Evolutionary conservation across 2,329 filamentous ascomycete species (phyloP).

Genomic region (Calonectria ilicicola): DNA sequence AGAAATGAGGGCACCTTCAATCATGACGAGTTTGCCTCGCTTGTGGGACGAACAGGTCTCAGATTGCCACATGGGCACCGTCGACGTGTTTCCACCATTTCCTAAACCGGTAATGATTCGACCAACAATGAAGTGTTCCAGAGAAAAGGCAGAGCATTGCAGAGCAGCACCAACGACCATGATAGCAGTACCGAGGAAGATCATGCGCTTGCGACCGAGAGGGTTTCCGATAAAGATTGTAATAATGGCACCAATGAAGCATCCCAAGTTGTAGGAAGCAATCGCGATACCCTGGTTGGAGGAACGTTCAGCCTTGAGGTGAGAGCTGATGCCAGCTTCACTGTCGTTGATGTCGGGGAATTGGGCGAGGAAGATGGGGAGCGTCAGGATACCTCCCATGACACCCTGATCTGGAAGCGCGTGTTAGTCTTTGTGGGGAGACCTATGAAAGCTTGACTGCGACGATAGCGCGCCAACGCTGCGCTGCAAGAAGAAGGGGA

Average conservation of each 20-base stretch:
- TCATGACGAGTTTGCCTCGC: conserved; percentile 71
- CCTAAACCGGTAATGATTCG: conserved; percentile 70
- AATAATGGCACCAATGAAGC: conserved; percentile 73
- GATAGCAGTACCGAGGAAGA: conserved; percentile 69
- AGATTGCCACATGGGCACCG: conserved; percentile 70
- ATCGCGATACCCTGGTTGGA: conserved; percentile 67
- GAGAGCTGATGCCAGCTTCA: conserved; percentile 48
- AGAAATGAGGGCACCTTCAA: conserved; percentile 69
- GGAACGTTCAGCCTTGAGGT: conserved; percentile 56
- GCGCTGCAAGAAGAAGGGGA: too few relatives aligned
- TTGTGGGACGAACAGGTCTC: conserved; percentile 69
- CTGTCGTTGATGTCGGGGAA: conserved; percentile 66
- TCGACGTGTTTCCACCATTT: conserved; percentile 69
- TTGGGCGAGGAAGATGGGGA: conserved; percentile 68
- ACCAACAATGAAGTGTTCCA: conserved; percentile 69
- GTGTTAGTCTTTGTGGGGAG: background rate
- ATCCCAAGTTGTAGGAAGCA: conserved; percentile 70
- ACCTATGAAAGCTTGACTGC: background rate
- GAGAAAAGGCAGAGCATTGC: conserved; percentile 66
- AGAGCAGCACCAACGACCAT: conserved; percentile 70
- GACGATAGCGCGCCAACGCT: background rate
- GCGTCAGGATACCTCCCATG: conserved; percentile 80
- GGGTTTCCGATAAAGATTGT: conserved; percentile 75
- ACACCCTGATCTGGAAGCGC: conserved; percentile 75
- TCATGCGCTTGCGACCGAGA: conserved; percentile 69